Evolutionary conservation across 2,329 filamentous ascomycete genomes (phyloP), one percentile per base, ranked within the genome.

Genomic region (Arthrobotrys pseudoclavata): DNA sequence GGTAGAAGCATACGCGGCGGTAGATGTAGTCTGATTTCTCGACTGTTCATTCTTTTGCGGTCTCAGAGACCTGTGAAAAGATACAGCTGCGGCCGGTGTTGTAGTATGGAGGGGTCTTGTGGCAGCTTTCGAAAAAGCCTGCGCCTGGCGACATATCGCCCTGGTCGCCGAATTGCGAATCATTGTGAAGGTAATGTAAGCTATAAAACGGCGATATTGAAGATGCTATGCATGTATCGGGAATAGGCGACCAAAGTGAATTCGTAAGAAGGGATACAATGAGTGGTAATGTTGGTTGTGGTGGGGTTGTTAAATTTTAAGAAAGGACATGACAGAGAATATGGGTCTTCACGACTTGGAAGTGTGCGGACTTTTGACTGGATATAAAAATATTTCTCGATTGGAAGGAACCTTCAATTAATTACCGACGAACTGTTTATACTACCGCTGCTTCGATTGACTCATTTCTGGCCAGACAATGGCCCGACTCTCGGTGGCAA

Each of bases 1-100:
- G 2, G 2, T 15, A 40, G 37, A n/a, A 40, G 13, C 89, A 83
- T 86, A 91, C 89, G 86, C 83, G 79, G 86, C 85, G 77, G 87
- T 83, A 78, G 87, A 81, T 45, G 80, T 82, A 26, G 62, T 82
- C 70, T 77, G 82, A 40, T 79, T 82, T 82, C 81, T 84, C 82
- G 79, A 82, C 76, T 79, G 83, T 82, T 81, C 83, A 34, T 50
- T 79, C 40, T 62, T 72, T 20, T 68, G 20, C 45, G 47, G 29
- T 57, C 69, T 67, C 50, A 72, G 50, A 52, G 78, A 84, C 82
- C 84, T 84, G 83, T 86, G 84, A 80, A 85, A 85, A 80, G 85
- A 85, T 67, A 85, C 80, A 79, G 85, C 84, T 69, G 85, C 83
- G 68, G 84, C 83, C 63, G 84, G 83, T 69, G 84, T 82, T 37